Base-by-base conservation (phyloP, 164 flowering plant species). In the Berberis thunbergii region DNA sequence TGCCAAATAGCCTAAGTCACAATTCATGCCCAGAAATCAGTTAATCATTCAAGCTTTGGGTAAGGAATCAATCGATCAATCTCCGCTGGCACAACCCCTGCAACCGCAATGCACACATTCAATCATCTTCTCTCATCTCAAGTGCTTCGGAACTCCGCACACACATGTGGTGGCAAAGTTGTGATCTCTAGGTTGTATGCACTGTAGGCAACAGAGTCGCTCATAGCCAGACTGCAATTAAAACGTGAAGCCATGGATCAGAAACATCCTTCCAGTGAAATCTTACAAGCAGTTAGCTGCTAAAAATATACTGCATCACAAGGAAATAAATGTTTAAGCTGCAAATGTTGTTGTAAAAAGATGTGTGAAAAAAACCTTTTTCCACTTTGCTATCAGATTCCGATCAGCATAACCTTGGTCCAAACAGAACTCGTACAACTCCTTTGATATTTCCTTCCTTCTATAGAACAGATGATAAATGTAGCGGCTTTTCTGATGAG, bases 51-150 rank as follows among this genome's bases (percentile, higher is more conserved):
- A 26, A 26, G 54, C 54, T 3, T 2, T 52, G 10, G n/a, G 10
- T 10, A 11, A 6, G 7, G 50, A 11, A 48, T 4, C 13, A 52
- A 7, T 52, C 54, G n/a, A 10, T 53, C 56, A 61, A 42, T 60
- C 64, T 53, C 58, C 59, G 40, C 59, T 60, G 45, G 64, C 53
- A 43, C 59, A 67, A 62, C 97, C 98, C 59, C 73, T 41, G 55
- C 98, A 93, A 40, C 98, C 97, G 49, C 98, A 93, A 63, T 90
- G 98, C 41, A 86, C 96, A 54, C 98, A 93, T 72, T 93, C 98
- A 12, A 90, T 79, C 4, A 86, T 89, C 76, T 88, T 85, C 77
- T 88, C 98, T 76, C 90, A 94, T 64, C 98, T 76, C 67, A 90
- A 74, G 64, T 93, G 87, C 77, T 88, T 93, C 41, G 98, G 98